phyloP scores from a whole-genome alignment of 2,329 filamentous ascomycete genomes.

The Talaromyces marneffei region DNA sequence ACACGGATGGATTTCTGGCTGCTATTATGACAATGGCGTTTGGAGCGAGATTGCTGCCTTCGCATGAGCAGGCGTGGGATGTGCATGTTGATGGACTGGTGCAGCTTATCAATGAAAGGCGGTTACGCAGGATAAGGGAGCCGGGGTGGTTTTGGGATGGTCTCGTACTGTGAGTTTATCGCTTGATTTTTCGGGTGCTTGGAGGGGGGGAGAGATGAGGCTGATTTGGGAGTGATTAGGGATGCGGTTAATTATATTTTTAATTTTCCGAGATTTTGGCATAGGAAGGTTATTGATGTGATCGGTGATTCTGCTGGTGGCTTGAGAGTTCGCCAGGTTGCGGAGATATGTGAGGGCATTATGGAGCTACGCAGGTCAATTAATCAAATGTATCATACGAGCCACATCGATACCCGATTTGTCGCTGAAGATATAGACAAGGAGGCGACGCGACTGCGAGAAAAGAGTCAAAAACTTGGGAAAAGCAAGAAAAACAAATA shows the following conservation, averaged over 20 bases:
- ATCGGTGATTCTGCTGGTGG: neutral
- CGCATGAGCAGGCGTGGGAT: conserved; percentile 19
- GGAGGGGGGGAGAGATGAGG: neutral
- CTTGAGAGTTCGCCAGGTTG: neutral
- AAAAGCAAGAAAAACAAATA: neutral
- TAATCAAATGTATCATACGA: neutral
- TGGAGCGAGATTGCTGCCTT: conserved; percentile 18
- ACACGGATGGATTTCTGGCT: conserved; percentile 21
- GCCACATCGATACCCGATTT: neutral
- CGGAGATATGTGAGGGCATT: neutral
- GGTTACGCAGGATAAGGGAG: neutral
- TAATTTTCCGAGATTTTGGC: conserved; percentile 18
- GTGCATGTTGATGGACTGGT: conserved; percentile 7
- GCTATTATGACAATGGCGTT: conserved; percentile 23
- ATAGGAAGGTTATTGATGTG: conserved; percentile 1
- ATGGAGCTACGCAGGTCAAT: neutral
- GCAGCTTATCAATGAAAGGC: neutral
- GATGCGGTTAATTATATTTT: conserved; percentile 22
- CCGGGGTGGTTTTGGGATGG: conserved; percentile 8
- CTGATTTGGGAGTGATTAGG: conserved; percentile 18
- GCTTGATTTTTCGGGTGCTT: neutral
- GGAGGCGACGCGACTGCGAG: neutral
- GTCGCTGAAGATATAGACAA: neutral
- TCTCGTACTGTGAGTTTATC: neutral
- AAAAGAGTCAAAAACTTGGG: neutral